These are phyloP conservation scores for Articulospora tetracladia DNA, from an alignment of 495 filamentous ascomycete genomes.

Conservation along the genomic window DNA sequence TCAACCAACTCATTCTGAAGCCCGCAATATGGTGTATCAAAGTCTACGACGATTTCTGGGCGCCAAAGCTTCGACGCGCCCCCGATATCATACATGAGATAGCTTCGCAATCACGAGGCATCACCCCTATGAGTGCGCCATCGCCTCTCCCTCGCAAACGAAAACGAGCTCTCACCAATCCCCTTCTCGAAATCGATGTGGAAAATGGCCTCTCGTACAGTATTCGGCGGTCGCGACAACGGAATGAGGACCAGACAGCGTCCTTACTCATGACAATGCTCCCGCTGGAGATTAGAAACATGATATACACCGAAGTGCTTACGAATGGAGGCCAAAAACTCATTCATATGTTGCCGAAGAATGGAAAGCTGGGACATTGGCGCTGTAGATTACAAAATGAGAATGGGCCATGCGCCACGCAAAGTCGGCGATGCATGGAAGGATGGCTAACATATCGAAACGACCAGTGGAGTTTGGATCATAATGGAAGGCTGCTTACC, in stretches of 20 bases:
- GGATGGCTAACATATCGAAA: constrained; percentile 18
- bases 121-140: constrained; percentile 8
- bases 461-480: constrained; percentile 13
- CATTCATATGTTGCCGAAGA: constrained; percentile 17
- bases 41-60: constrained; percentile 17
- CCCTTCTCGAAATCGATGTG: constrained; percentile 4
- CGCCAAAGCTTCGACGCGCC: background rate
- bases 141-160: constrained; percentile 13
- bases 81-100: constrained; percentile 15
- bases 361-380: constrained; percentile 20
- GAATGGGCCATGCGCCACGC: constrained; percentile 8
- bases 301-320: constrained; percentile 17
- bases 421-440: constrained; percentile 13
- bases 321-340: constrained; percentile 7
- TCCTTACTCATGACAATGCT: constrained; percentile 9
- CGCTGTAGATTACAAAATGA: constrained; percentile 17
- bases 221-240: constrained; percentile 15
- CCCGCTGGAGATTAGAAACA: constrained; percentile 12
- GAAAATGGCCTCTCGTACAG: constrained; percentile 5
- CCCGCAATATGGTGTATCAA: constrained; percentile 15
- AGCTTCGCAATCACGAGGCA: constrained; percentile 1
- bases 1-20: constrained; percentile 3
- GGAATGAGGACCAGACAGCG: constrained; percentile 9
- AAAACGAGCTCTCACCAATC: constrained; percentile 17
- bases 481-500: constrained; percentile 7